phyloP scores from a whole-genome alignment of 2,329 filamentous ascomycete species.

The Xylariaceae sp. region DNA sequence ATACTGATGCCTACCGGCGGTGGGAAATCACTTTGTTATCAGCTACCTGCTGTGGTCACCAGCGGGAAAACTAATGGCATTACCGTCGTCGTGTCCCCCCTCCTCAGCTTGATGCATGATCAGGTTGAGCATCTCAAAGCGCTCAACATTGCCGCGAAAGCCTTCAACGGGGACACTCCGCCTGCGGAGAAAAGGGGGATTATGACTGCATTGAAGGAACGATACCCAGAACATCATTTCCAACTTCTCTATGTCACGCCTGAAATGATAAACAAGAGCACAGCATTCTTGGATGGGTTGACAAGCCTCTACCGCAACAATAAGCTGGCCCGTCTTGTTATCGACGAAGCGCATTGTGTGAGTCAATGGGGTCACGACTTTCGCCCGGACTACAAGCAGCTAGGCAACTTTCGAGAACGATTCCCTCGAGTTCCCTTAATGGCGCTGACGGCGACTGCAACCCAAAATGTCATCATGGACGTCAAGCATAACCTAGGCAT shows the following conservation, averaged over 20 bases:
- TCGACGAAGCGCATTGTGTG: slow-evolving; percentile 98
- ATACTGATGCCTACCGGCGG: slow-evolving; percentile 97
- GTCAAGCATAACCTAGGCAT: slow-evolving; percentile 90
- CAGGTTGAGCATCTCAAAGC: slow-evolving; percentile 78
- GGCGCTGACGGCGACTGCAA: slow-evolving; percentile 92
- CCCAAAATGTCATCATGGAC: slow-evolving; percentile 84
- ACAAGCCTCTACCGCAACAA: slow-evolving; percentile 60
- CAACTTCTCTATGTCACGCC: slow-evolving; percentile 93
- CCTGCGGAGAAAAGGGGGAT: slow-evolving; percentile 59
- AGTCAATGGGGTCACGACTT: slow-evolving; percentile 99
- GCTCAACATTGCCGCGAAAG: slow-evolving; percentile 69
- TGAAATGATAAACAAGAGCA: slow-evolving; percentile 88
- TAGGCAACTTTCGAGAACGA: slow-evolving; percentile 66
- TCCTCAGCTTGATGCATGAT: slow-evolving; percentile 95
- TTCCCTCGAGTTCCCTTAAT: slow-evolving; percentile 83
- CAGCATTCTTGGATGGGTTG: slow-evolving; percentile 60
- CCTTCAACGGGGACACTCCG: slow-evolving; percentile 73
- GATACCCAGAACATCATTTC: slow-evolving; percentile 66
- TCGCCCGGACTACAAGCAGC: slow-evolving; percentile 84
- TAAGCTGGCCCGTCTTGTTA: slow-evolving; percentile 83
- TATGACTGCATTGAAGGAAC: slow-evolving; percentile 55
- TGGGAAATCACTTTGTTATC: slow-evolving; percentile 95
- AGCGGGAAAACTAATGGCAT: slow-evolving; percentile 79
- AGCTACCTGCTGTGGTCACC: slow-evolving; percentile 78
- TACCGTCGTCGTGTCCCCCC: slow-evolving; percentile 88